phyloP scores from a whole-genome alignment of 78 protist genomes.

The Dictyostelium capitatum region DNA sequence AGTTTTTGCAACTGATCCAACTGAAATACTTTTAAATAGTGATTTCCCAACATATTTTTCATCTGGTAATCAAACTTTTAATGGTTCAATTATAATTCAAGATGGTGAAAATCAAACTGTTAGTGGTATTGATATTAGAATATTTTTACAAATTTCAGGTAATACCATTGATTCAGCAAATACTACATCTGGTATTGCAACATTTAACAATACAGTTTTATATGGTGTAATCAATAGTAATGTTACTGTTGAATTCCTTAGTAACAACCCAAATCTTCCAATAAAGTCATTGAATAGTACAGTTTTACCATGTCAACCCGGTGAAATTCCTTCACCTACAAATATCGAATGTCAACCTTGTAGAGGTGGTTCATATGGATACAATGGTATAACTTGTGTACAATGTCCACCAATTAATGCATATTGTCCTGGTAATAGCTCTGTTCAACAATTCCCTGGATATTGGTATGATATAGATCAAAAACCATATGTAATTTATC shows the following conservation, averaged over 20 bases:
- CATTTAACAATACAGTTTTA: background rate
- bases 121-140: background rate
- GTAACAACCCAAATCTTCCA: background rate
- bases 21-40: background rate
- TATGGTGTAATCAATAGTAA: background rate
- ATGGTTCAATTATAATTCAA: background rate
- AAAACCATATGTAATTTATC: conserved; percentile 15
- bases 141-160: conserved; percentile 7
- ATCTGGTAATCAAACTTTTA: background rate
- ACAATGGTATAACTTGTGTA: conserved; percentile 15
- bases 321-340: conserved; percentile 15
- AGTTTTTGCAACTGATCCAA: background rate
- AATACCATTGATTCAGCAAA: conserved; percentile 9
- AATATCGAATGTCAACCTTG: background rate
- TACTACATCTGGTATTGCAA: background rate
- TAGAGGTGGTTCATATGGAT: conserved; percentile 40
- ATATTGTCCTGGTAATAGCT: conserved; percentile 13
- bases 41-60: background rate
- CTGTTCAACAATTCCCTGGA: background rate
- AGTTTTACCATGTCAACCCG: background rate
- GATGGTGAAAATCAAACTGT: conserved; percentile 18
- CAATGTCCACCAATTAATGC: conserved; percentile 54
- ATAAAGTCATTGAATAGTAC: background rate
- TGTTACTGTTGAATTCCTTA: background rate
- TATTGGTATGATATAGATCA: conserved; percentile 39